phyloP scores from a whole-genome alignment of 352 stramenopile species.

The Blastocystis sp. region DNA sequence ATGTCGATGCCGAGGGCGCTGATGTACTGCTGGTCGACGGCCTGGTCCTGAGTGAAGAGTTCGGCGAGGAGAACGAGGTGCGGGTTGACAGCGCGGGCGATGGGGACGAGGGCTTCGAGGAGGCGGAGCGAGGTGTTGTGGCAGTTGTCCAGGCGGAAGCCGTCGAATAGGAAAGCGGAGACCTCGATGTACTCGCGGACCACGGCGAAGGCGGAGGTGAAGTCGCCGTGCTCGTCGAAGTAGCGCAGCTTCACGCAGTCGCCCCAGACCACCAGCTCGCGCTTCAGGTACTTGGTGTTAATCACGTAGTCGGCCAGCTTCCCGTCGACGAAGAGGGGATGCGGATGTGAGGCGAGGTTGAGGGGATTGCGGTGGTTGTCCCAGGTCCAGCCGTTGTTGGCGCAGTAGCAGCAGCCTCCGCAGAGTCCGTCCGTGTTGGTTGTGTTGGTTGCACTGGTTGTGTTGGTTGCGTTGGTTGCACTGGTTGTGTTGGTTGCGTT shows the following conservation, averaged over 20 bases:
- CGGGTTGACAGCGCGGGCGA: conserved; percentile 63
- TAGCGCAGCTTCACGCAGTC: conserved; percentile 72
- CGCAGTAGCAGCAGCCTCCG: not conserved
- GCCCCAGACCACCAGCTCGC: conserved; percentile 70
- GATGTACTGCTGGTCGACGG: conserved; percentile 69
- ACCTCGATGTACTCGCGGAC: conserved; percentile 69
- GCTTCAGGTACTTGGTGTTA: conserved; percentile 57
- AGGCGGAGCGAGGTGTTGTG: conserved; percentile 69
- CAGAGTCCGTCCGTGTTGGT: not conserved
- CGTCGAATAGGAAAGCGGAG: conserved; percentile 69
- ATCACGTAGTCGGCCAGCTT: not conserved
- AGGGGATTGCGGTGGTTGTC: conserved; percentile 27
- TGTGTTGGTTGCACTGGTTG: too few species aligned
- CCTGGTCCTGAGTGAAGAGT: conserved; percentile 69
- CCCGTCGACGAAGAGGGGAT: not conserved
- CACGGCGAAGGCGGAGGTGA: conserved; percentile 24
- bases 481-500: too few species aligned
- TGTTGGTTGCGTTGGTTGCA: too few species aligned
- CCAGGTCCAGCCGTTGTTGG: conserved; percentile 63
- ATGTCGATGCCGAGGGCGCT: conserved; percentile 68
- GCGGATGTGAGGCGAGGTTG: not conserved
- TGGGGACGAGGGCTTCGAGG: conserved; percentile 17
- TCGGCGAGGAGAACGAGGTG: conserved; percentile 67
- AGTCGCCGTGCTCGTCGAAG: conserved; percentile 4
- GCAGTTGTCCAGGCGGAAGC: conserved; percentile 70